phyloP scores from a whole-genome alignment of 164 flowering plant species.

The Pachysandra terminalis region DNA sequence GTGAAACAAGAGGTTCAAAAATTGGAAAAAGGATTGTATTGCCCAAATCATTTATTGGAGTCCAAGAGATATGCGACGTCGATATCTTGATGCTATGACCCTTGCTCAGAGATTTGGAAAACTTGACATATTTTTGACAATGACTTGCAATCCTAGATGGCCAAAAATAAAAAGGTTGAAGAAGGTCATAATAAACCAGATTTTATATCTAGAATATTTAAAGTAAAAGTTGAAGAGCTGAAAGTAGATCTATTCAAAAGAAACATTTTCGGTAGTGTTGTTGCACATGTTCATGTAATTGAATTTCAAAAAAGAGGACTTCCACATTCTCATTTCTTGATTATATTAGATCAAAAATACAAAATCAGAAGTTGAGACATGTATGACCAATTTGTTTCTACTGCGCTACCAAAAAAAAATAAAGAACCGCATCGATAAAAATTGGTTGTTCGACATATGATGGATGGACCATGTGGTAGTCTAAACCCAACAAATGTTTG shows the following conservation, averaged over 20 bases:
- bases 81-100: constrained; percentile 19
- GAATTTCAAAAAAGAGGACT: too few relatives aligned
- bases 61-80: constrained; percentile 12
- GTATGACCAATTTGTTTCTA: background rate
- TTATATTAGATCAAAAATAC: background rate
- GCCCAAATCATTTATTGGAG: constrained; percentile 17
- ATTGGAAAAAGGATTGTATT: constrained; percentile 7
- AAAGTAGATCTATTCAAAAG: constrained; percentile 12
- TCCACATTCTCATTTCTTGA: too few relatives aligned
- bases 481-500: too few relatives aligned
- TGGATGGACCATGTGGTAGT: background rate
- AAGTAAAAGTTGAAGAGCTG: too few relatives aligned
- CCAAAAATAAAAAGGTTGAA: constrained; percentile 4
- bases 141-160: constrained; percentile 24
- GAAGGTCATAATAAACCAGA: constrained; percentile 16
- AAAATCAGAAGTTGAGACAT: background rate
- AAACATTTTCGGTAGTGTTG: constrained; percentile 13
- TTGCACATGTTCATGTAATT: too few relatives aligned
- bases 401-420: constrained; percentile 7
- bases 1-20: constrained; percentile 1
- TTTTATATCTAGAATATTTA: constrained; percentile 13
- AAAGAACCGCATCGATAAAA: background rate
- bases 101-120: constrained; percentile 3
- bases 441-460: constrained; percentile 14
- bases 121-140: constrained; percentile 15